phyloP scores from a whole-genome alignment of 2,329 filamentous ascomycete species.

The Epichloe scottii region DNA sequence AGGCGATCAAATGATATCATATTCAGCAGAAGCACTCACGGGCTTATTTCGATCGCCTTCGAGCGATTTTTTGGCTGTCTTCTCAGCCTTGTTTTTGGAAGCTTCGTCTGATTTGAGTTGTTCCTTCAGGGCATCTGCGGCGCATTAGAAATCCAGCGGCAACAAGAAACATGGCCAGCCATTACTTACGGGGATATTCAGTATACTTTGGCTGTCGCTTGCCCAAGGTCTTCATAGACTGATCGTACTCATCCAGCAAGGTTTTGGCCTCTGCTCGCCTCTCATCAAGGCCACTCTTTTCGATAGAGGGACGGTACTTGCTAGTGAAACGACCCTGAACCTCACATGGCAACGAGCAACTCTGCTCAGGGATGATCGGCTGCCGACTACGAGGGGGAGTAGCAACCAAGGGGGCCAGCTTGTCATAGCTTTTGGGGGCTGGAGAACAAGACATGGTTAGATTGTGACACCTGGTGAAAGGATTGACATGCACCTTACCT shows the following conservation, averaged over 20 bases:
- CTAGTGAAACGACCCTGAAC: slow-evolving; percentile 30
- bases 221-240: slow-evolving; percentile 27
- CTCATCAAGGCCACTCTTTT: slow-evolving; percentile 29
- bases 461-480: not conserved
- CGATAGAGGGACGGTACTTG: slow-evolving; percentile 27
- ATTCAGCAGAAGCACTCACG: slow-evolving; percentile 15
- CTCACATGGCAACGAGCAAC: slow-evolving; percentile 28
- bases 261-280: slow-evolving; percentile 26
- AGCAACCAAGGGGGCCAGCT: slow-evolving; percentile 30
- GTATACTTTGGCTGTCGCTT: slow-evolving; percentile 33
- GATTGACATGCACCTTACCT: slow-evolving; percentile 8
- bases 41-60: slow-evolving; percentile 29
- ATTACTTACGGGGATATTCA: slow-evolving; percentile 28
- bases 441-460: not conserved
- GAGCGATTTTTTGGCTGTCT: slow-evolving; percentile 30
- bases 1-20: not conserved
- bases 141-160: not conserved
- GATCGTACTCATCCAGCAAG: slow-evolving; percentile 28
- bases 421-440: slow-evolving; percentile 32
- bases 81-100: slow-evolving; percentile 32
- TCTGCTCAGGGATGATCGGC: slow-evolving; percentile 26
- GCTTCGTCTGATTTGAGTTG: slow-evolving; percentile 34
- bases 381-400: slow-evolving; percentile 26
- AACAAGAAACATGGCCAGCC: not conserved
- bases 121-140: slow-evolving; percentile 29